These are phyloP conservation scores for Sclerotiophoma versabilis DNA, from an alignment of 2,329 filamentous ascomycete genomes.

Conservation along the genomic window DNA sequence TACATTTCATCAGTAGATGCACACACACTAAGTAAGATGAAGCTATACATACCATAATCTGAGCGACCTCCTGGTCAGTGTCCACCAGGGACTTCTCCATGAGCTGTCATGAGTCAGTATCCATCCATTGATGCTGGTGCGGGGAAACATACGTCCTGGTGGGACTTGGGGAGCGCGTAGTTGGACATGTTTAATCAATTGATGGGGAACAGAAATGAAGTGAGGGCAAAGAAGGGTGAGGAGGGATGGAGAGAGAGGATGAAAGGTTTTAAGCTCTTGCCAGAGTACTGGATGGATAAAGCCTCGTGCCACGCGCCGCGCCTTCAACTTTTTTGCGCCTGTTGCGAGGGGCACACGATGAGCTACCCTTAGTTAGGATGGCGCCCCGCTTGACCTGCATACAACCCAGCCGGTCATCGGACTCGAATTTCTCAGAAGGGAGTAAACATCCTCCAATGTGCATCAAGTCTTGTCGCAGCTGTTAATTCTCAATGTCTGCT, in stretches of 20 bases:
- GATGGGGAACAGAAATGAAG: conserved; percentile 1
- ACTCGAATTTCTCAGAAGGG: conserved; percentile 18
- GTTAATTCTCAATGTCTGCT: not conserved
- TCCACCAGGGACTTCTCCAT: conserved; percentile 94
- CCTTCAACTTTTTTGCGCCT: conserved; percentile 37
- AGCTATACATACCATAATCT: conserved; percentile 82
- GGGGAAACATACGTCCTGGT: conserved; percentile 66
- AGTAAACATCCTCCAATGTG: not conserved
- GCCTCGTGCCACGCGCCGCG: conserved; percentile 18
- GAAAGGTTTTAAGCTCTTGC: conserved; percentile 24
- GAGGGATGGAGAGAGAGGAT: conserved; percentile 5
- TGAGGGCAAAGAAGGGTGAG: conserved; percentile 3
- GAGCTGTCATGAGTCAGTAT: conserved; percentile 68
- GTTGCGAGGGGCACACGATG: conserved; percentile 23
- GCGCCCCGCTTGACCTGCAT: conserved; percentile 22
- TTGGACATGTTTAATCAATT: conserved; percentile 46
- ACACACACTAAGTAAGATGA: not conserved
- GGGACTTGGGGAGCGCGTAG: conserved; percentile 71
- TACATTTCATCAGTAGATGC: conserved; percentile 49
- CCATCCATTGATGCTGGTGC: conserved; percentile 19
- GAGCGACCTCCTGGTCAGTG: conserved; percentile 89
- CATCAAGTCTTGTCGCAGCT: not conserved
- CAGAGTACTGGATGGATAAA: conserved; percentile 21
- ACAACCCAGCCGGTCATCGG: conserved; percentile 35
- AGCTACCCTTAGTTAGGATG: conserved; percentile 27